Base-by-base conservation (phyloP, 1,139 yeast genomes). In the Kodamaea sp. region DNA sequence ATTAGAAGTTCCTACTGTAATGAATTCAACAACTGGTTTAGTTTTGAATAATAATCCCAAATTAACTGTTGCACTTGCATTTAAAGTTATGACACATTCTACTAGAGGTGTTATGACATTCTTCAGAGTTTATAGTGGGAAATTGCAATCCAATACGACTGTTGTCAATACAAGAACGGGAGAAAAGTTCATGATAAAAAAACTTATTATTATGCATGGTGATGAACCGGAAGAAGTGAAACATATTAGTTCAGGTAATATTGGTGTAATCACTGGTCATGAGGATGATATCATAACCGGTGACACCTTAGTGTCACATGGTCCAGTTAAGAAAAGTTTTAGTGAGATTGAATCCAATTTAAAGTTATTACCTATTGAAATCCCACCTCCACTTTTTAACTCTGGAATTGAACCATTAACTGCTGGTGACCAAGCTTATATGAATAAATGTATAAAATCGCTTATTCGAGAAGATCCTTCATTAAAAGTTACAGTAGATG, bases 361-460 rank as follows among this genome's bases (percentile, higher is more conserved):
- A 41, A 76, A 73, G 39, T 73, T 90, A 34, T 73, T 84, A 44
- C 95, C 97, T 0, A 89, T 92, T 27, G 74, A 68, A 0, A 76
- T 87, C 0, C 98, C 98, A 0, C 96, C 96, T 0, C 96, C 97
- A 0, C 94, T 92, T 7, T 92, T 90, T 61, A 84, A 89, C 50
- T 81, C 94, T 1, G 76, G 89, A 0, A 75, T 92, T 31, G 95
- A 87, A 45, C 97, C 98, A 0, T 65, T 70, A 36, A 82, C 96
- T 0, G 78, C 87, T 3, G 92, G 96, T 2, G 97, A 90, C 53
- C 78, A 76, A 39, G 65, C 87, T 45, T 56, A 70, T 46, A 75
- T 87, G 83, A 81, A 82, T 41, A 73, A 78, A 9, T 84, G 95
- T 3, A 68, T 92, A 32, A 67, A 67, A 5, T 67, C 78, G 1